Conservation (phyloP, 208 protist genomes). For the Leishmania martiniquensis region DNA sequence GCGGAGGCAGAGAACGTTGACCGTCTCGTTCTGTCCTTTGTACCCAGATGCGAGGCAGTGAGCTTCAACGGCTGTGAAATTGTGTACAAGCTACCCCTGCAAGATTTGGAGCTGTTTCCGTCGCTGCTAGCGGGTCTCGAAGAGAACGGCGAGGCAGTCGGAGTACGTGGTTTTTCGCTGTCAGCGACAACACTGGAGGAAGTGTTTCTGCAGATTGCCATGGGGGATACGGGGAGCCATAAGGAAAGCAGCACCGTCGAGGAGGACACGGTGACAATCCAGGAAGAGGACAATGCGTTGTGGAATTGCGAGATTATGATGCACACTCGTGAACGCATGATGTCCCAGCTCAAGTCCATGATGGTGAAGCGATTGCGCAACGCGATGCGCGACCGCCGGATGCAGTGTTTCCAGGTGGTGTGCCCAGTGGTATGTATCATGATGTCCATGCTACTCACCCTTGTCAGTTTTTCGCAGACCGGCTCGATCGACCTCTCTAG, state of each 20-base stretch:
- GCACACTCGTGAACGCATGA: neutral
- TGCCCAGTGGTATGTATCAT: slow-evolving; percentile 70
- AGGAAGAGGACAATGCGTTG: slow-evolving; percentile 30
- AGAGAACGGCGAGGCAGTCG: slow-evolving; percentile 19
- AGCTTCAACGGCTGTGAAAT: slow-evolving; percentile 42
- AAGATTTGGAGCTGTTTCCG: slow-evolving; percentile 35
- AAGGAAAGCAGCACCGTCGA: slow-evolving; percentile 7
- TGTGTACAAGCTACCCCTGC: slow-evolving; percentile 47
- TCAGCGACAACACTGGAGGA: slow-evolving; percentile 80
- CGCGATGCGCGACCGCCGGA: slow-evolving; percentile 60
- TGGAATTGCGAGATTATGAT: slow-evolving; percentile 29
- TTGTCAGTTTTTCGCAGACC: slow-evolving; percentile 33
- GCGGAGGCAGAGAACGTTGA: slow-evolving; percentile 32
- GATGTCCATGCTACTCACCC: slow-evolving; percentile 66
- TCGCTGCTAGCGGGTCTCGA: slow-evolving; percentile 50
- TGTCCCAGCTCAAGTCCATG: slow-evolving; percentile 58
- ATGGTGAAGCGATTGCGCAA: slow-evolving; percentile 64
- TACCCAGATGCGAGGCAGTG: slow-evolving; percentile 31
- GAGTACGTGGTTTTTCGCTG: slow-evolving; percentile 57
- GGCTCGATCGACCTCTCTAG: slow-evolving; percentile 35
- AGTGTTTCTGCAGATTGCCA: slow-evolving; percentile 66
- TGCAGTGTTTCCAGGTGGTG: slow-evolving; percentile 75
- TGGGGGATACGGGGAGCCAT: slow-evolving; percentile 32
- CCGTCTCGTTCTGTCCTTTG: slow-evolving; percentile 14
- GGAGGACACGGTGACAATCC: slow-evolving; percentile 26